Conservation (phyloP, 768 basidiomycete species). For the Suillus fuscotomentosus region DNA sequence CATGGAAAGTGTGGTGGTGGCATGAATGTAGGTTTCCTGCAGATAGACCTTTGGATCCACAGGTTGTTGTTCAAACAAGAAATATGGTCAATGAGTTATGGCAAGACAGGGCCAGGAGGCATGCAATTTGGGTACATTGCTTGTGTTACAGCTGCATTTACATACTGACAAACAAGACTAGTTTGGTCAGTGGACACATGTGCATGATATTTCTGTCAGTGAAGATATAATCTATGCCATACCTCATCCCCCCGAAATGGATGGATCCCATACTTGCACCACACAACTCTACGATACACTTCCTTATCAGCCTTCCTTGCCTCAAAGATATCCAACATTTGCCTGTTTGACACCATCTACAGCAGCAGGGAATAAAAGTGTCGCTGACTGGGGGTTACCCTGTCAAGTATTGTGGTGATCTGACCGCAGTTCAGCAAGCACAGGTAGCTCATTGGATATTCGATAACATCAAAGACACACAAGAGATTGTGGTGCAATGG, state of each 20-base stretch:
- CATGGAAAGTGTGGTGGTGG: not conserved
- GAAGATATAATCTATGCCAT: not conserved
- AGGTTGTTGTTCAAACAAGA: not conserved
- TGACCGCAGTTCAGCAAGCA: too few relatives aligned
- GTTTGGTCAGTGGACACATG: not conserved
- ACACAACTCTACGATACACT: too few relatives aligned
- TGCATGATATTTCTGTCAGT: not conserved
- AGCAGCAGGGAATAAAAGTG: not conserved
- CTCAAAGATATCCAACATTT: not conserved
- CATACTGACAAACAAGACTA: not conserved
- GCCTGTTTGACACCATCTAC: not conserved
- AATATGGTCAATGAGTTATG: not conserved
- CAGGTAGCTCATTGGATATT: too few relatives aligned
- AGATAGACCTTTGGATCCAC: not conserved
- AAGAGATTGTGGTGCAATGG: not conserved
- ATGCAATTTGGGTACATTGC: not conserved
- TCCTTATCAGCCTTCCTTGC: too few relatives aligned
- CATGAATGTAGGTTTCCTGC: not conserved
- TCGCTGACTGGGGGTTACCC: not conserved
- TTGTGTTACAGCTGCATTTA: not conserved
- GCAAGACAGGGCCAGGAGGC: not conserved
- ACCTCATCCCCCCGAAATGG: not conserved
- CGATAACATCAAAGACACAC: too few relatives aligned
- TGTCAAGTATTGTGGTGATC: too few relatives aligned
- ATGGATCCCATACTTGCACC: not conserved